phyloP scores from a whole-genome alignment of 176 grass and related monocot genomes.

The Raddia distichophylla region DNA sequence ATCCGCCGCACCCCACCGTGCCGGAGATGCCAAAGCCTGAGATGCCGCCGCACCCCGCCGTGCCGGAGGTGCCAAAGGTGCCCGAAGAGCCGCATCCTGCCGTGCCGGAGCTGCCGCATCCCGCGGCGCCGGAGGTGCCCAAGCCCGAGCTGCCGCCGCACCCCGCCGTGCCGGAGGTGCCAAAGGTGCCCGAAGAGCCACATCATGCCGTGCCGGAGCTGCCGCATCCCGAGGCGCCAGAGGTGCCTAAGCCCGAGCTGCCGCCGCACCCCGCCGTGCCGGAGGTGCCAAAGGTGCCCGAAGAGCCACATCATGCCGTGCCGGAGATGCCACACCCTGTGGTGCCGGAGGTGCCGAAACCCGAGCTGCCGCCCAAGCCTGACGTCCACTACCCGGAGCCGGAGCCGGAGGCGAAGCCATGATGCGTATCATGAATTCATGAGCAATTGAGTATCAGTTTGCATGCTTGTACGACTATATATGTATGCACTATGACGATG shows the following conservation, averaged over 20 bases:
- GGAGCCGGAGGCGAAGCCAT: conserved; percentile 7
- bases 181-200: not conserved
- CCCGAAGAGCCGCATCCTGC: not conserved
- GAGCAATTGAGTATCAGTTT: not conserved
- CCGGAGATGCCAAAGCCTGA: not conserved
- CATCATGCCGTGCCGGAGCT: not conserved
- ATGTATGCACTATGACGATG: not conserved
- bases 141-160: not conserved
- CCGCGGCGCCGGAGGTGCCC: not conserved
- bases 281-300: not conserved
- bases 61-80: not conserved
- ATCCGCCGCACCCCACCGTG: not conserved
- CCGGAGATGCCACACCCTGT: not conserved
- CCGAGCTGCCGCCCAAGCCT: not conserved
- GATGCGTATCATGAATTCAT: not conserved
- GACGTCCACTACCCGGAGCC: not conserved
- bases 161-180: not conserved
- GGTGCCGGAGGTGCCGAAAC: not conserved
- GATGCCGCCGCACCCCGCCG: not conserved
- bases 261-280: too few species aligned
- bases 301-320: not conserved
- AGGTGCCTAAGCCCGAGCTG: not conserved
- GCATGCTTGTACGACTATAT: too few species aligned
- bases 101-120: not conserved
- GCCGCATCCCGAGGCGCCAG: not conserved